These are phyloP conservation scores for Gymnopilus dilepis DNA, from an alignment of 768 basidiomycete genomes.

Conservation along the genomic window DNA sequence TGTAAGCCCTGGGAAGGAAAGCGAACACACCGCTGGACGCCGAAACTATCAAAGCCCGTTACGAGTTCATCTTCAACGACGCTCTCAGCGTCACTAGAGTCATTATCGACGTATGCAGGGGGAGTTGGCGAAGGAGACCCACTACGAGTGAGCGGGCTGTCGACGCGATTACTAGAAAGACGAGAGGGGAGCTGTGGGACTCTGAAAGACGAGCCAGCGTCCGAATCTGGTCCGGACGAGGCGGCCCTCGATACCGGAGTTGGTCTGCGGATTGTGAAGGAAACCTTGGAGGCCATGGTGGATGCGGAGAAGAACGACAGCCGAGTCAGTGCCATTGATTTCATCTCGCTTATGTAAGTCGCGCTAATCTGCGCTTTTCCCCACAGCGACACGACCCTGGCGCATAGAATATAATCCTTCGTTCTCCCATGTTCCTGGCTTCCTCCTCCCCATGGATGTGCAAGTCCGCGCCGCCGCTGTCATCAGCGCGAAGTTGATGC, in stretches of 20 bases:
- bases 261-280: slow-evolving; percentile 86
- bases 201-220: slow-evolving; percentile 56
- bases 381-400: slow-evolving; percentile 7
- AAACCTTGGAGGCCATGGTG: slow-evolving; percentile 52
- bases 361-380: not conserved
- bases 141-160: slow-evolving; percentile 62
- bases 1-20: slow-evolving; percentile 31
- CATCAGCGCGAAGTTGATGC: slow-evolving; percentile 6
- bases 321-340: slow-evolving; percentile 1
- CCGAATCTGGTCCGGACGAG: slow-evolving; percentile 70
- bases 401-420: not conserved
- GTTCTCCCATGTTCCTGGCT: slow-evolving; percentile 5
- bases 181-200: slow-evolving; percentile 66
- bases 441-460: slow-evolving; percentile 1
- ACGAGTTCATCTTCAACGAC: slow-evolving; percentile 68
- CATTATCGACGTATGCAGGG: slow-evolving; percentile 35
- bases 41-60: slow-evolving; percentile 72
- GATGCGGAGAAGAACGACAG: not conserved
- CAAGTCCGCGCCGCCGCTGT: not conserved
- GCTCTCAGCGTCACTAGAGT: slow-evolving; percentile 68
- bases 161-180: slow-evolving; percentile 44
- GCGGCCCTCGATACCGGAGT: slow-evolving; percentile 66
- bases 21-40: slow-evolving; percentile 84
- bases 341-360: slow-evolving; percentile 3
- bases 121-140: slow-evolving; percentile 42